Evolutionary conservation across 1,284 basidiomycete species (phyloP), one percentile per base, ranked within the genome.

Genomic region (Erythrobasidium hasegawianum): DNA sequence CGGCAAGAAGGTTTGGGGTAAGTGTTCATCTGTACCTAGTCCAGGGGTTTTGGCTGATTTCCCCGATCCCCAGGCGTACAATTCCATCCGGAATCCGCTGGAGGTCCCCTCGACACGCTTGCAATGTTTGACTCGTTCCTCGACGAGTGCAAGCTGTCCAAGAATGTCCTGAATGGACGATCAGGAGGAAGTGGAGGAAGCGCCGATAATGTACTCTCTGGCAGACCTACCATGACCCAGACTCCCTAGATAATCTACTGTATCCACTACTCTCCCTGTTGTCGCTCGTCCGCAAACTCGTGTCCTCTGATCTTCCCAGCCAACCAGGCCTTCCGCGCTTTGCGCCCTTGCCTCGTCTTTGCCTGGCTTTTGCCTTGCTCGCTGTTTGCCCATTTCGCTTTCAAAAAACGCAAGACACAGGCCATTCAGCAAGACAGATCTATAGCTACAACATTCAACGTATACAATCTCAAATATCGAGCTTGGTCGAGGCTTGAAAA

Each of bases 61-160:
- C 45, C n/a, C 22, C 40, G 22, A 29, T 24, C 10, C 33, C 18
- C 41, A 65, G 62, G 62, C 49, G 62, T 94, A 18, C 92, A 97
- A 76, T 97, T 96, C 85, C 93, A 96, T 78, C 92, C 92, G 20
- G 93, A 96, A 58, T 68, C 67, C 18, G 71, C 90, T 33, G 92
- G 92, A 59, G 91, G 91, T 14, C 92, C 92, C 54, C 82, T 94
- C 59, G 92, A 95, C 76, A 95, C 92, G 2, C 93, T 94, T 70
- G 89, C 91, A 83, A 89, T 90, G 68, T 70, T 62, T 24, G 67
- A 57, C 45, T 57, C 61, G 16, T 67, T 67, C 52, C 39, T 67
- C 20, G 57, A 59, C 50, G 64, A 67, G 50, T 67, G 64, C 39
- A 22, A 39, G 41, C 49, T 54, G 20, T 54, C 57, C 57, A 67